Base-by-base conservation (phyloP, 2,329 filamentous ascomycete genomes). In the Gnomoniopsis smithogilvyi region DNA sequence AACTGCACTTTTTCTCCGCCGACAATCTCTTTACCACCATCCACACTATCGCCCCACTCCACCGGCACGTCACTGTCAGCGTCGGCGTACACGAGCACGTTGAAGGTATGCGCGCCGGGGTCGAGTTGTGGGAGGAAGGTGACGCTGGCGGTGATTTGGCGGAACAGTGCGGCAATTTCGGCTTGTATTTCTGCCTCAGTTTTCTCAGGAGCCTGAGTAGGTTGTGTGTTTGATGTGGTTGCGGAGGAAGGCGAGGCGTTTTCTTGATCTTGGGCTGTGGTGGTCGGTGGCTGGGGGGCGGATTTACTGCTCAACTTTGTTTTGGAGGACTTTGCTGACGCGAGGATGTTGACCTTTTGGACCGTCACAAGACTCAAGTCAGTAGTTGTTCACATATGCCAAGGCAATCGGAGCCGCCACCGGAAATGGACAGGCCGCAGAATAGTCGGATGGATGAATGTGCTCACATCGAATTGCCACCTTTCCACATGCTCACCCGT, bases 11-110 rank as follows among this genome's bases (percentile, higher is more conserved):
- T 92, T 79, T 99, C 95, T 46, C 91, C 94, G 67, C 95, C 91
- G 71, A 88, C 81, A 64, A 99, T 97, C 79, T 99, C 95, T 78
- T 96, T 97, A 56, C 94, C 93, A 74, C 98, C 95, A 47, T 45
- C 41, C 6, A 45, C 8, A 66, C 92, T 96, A 76, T 99, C 95
- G 50, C 95, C 95, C 95, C 95, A 99, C 74, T 99, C 95, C 60
- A 99, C 88, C 3, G 95, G 95, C 15, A 99, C 95, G 51, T 98
- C 94, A 60, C 90, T 95, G 74, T 98, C 93, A 19, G 93, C 93
- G 72, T 99, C 94, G 54, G 95, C 95, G 72, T 99, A 99, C 3
- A 99, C 95, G 45, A 99, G 83, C 51, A 99, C 94, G 70, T 99
- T 99, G 81, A 99, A 99, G 12, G 95, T 98, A 80, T 94, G 99